A percentile compares a stretch with the other conserved stretches of the same genome.
These are phyloP conservation scores for Cutaneotrichosporon cutaneum DNA, from an alignment of 1,284 basidiomycete genomes.

Conservation along the genomic window DNA sequence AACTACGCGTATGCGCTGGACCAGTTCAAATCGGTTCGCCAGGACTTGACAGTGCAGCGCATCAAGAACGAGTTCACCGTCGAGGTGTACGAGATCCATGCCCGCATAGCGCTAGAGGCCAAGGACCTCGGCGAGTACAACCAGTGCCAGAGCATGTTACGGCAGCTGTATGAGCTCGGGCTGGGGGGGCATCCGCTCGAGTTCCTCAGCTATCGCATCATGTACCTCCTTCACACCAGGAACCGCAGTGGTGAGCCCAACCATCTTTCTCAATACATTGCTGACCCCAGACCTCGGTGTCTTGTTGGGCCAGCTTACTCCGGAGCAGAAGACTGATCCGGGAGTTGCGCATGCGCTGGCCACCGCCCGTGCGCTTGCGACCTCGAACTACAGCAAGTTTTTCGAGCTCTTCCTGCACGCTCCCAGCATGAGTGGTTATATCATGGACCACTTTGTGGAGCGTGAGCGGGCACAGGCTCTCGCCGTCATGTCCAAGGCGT, in stretches of 20 bases:
- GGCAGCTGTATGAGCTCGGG: constrained; percentile 86
- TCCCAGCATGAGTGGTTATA: constrained; percentile 97
- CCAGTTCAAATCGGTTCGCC: constrained; percentile 95
- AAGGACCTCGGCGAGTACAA: constrained; percentile 98
- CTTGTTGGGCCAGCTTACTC: constrained; percentile 91
- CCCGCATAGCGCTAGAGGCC: constrained; percentile 93
- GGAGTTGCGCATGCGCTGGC: constrained; percentile 84
- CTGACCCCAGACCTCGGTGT: constrained; percentile 77
- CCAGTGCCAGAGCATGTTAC: constrained; percentile 90
- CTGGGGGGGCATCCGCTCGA: constrained; percentile 88
- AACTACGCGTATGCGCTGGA: constrained; percentile 91
- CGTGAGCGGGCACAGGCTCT: constrained; percentile 86
- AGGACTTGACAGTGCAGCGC: constrained; percentile 97
- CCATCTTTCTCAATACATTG: background rate
- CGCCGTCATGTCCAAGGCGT: constrained; percentile 89
- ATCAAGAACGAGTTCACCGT: constrained; percentile 99
- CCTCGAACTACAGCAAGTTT: constrained; percentile 90
- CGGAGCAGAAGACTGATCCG: constrained; percentile 73
- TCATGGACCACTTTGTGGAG: constrained; percentile 98
- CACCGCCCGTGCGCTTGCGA: constrained; percentile 82
- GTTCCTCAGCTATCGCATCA: constrained; percentile 95
- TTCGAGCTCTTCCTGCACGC: constrained; percentile 81
- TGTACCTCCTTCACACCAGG: constrained; percentile 90
- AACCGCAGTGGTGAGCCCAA: constrained; percentile 78
- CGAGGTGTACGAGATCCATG: constrained; percentile 96